Conservation (phyloP, 106 monocot species). For the Agapanthus africanus region DNA sequence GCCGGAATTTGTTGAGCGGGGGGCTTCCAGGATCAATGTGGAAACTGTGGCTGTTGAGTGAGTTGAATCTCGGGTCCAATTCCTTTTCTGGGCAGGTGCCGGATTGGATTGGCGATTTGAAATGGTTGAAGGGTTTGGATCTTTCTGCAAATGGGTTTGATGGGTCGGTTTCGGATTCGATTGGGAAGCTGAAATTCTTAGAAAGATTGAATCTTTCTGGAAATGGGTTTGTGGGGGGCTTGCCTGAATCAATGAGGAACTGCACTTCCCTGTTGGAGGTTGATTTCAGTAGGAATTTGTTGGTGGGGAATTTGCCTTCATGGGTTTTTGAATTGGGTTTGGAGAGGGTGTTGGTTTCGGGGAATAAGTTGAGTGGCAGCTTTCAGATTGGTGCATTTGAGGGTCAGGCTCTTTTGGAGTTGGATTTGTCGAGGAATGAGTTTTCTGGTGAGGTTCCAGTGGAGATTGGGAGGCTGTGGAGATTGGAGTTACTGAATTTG, state of each 20-base stretch:
- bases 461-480: slow-evolving; percentile 31
- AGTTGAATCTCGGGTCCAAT: slow-evolving; percentile 44
- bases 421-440: slow-evolving; percentile 72
- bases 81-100: slow-evolving; percentile 51
- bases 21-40: slow-evolving; percentile 47
- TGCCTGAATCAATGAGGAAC: slow-evolving; percentile 57
- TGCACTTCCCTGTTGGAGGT: slow-evolving; percentile 37
- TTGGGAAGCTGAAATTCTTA: slow-evolving; percentile 45
- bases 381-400: slow-evolving; percentile 27
- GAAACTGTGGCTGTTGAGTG: slow-evolving; percentile 34
- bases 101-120: slow-evolving; percentile 45
- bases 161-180: slow-evolving; percentile 50
- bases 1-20: slow-evolving; percentile 50
- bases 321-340: slow-evolving; percentile 63
- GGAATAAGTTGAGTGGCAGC: slow-evolving; percentile 48
- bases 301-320: slow-evolving; percentile 59
- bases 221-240: slow-evolving; percentile 50
- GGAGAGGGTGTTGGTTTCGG: slow-evolving; percentile 45
- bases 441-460: slow-evolving; percentile 49
- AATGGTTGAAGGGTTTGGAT: slow-evolving; percentile 35
- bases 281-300: slow-evolving; percentile 58
- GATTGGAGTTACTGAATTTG: slow-evolving; percentile 50
- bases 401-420: slow-evolving; percentile 11
- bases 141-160: slow-evolving; percentile 48
- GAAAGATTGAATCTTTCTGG: slow-evolving; percentile 52